Percentiles rank a stretch among this genome's conserved stretches.
These are phyloP conservation scores for Diplodia sapinea DNA, from an alignment of 2,329 filamentous ascomycete species.

Conservation along the genomic window DNA sequence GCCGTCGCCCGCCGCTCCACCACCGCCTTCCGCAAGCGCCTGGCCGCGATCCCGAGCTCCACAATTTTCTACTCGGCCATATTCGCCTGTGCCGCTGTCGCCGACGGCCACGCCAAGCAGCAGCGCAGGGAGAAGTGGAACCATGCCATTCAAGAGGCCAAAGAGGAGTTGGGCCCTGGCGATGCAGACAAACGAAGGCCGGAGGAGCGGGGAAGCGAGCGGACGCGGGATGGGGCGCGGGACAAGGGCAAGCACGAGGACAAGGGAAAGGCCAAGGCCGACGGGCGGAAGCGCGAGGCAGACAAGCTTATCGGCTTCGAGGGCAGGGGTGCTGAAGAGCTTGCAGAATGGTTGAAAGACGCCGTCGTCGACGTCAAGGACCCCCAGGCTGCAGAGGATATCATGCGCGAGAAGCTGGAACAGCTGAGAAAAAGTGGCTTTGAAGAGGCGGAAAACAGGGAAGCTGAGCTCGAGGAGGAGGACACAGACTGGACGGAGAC, in stretches of 20 bases:
- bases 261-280: neutral
- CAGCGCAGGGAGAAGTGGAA: conserved; percentile 66
- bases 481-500: neutral
- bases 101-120: conserved; percentile 66
- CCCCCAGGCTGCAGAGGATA: neutral
- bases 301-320: neutral
- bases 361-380: neutral
- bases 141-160: conserved; percentile 62
- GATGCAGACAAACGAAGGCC: conserved; percentile 1
- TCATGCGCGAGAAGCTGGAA: conserved; percentile 10
- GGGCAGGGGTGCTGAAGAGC: neutral
- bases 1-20: conserved; percentile 58
- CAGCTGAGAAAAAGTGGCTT: neutral
- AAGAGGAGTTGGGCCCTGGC: conserved; percentile 51
- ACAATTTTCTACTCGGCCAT: conserved; percentile 72
- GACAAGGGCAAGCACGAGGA: no score
- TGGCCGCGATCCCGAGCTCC: conserved; percentile 59
- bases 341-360: neutral
- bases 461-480: neutral
- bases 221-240: neutral
- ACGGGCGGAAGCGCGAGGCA: neutral
- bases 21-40: conserved; percentile 58
- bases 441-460: no score
- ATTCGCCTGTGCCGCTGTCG: conserved; percentile 67
- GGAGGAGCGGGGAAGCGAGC: neutral